Evolutionary conservation across 164 flowering plant genomes (phyloP).

Genomic region (Buxus sempervirens): DNA sequence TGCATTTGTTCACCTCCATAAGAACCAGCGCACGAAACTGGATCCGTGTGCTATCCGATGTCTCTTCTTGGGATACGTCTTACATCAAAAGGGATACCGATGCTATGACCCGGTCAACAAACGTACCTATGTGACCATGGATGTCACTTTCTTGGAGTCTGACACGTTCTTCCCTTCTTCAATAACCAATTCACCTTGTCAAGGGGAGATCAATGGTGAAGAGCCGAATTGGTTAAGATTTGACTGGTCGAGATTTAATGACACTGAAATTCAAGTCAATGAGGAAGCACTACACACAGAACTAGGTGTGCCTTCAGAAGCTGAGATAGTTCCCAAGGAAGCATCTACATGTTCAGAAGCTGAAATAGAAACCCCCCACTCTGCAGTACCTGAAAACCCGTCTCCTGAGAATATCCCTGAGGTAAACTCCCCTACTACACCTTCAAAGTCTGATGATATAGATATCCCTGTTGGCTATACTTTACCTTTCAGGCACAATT

Average conservation of each 20-base stretch:
- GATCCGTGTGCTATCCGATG: constrained; percentile 5
- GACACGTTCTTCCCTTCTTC: not conserved
- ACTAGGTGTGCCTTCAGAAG: too few relatives aligned
- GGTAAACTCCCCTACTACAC: too few relatives aligned
- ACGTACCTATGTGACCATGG: constrained; percentile 7
- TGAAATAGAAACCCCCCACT: constrained; percentile 6
- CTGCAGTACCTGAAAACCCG: constrained; percentile 4
- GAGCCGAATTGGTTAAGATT: constrained; percentile 3
- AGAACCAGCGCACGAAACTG: not conserved
- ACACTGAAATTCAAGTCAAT: too few relatives aligned
- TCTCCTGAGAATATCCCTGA: too few relatives aligned
- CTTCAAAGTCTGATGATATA: not conserved
- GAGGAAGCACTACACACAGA: too few relatives aligned
- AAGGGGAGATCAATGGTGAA: not conserved
- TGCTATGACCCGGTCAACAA: not conserved
- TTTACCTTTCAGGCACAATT: constrained; percentile 5
- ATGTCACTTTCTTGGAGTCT: constrained; percentile 14
- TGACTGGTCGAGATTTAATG: not conserved
- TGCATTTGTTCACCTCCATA: not conserved
- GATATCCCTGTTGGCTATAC: not conserved
- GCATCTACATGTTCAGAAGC: too few relatives aligned
- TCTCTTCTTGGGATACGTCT: not conserved
- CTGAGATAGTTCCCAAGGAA: too few relatives aligned
- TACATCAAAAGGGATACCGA: not conserved
- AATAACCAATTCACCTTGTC: not conserved